Evolutionary conservation across 805 yeast genomes (phyloP), one percentile per base, ranked within the genome.

Genomic region (Saccharomycopsis sp.): DNA sequence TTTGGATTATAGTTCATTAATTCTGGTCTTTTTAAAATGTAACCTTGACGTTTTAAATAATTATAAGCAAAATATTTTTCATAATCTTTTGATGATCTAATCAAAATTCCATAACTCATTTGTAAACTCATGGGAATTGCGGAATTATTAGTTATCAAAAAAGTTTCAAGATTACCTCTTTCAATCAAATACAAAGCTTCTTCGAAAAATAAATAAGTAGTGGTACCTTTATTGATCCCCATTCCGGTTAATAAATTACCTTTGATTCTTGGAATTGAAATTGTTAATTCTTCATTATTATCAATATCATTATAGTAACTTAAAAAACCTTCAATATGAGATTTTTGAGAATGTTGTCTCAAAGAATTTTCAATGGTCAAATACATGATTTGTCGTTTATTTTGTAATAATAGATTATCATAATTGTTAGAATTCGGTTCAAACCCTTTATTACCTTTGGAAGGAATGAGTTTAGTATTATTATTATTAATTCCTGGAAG

Each of bases 101-200:
- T 54, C 9, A 74, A 64, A 10, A 64, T 49, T 0, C 73, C 53
- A 50, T 79, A 77, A 13, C 76, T 62, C 31, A 67, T 71, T 44
- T 77, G 75, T 23, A 82, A 55, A 38, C 74, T 63, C 49, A 81
- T 50, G 2, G 70, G 62, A 3, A 51, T 40, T 18, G 25, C 29
- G 9, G 23, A 23, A 9, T 20, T 12, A 3, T 23, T 20, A 10
- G 15, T 31, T 45, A 53, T 4, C 52, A 37, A 34, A 31, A 27
- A 59, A 39, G 61, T 52, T 38, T 57, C 53, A 55, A 65, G 51
- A 20, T 67, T 58, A 2, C 94, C 94, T 48, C 94, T 58, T 53
- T 82, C 88, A 3, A 75, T 69, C 45, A 82, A 59, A 54, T 80
- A 82, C 2, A 81, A 56, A 0, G 72, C 63, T 49, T 82, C 94